Evolutionary conservation across 345 rosid species (phyloP), one percentile per base, ranked within the genome.

Genomic region (Salix brachista): DNA sequence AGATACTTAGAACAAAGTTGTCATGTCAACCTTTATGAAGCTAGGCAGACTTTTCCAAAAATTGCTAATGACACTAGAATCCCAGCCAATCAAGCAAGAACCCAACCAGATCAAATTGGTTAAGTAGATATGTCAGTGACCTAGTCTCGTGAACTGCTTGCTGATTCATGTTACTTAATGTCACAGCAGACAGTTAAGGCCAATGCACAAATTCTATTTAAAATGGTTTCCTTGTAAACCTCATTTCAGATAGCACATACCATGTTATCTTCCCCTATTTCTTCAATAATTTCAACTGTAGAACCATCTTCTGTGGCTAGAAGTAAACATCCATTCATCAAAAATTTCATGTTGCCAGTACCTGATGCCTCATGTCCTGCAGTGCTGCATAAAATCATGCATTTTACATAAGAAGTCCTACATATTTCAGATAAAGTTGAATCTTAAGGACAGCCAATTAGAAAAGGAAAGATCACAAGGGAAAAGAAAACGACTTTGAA

Each of bases 321-420:
- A 65, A 87, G 86, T 75, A 87, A 79, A 75, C 89, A 80, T 54
- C 89, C 89, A 79, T 87, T 87, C 87, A 87, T 84, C 80, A 84
- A 67, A 72, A 84, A 84, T 64, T 87, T 87, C 89, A 87, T 87
- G 77, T 80, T 65, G 50, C 87, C 78, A 62, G 89, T 87, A 75
- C 89, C 89, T 13, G 89, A 87, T 73, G 89, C 87, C 84, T 84
- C 87, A 13, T 84, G 80, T 60, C 87, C 87, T 11, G 89, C 85
- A 69, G 88, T 83, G 86, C 88, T 86, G 84, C 72, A 75, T 34
- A 70, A 39, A 36, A 46, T 36, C 28, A 60, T n/a, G 65, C 12
- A 71, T 34, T 8, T 32, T 36, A 30, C 16, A 8, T 48, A 7
- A 26, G 25, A 3, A 26, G 25, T 5, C 17, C 17, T 36, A 13